Base-by-base conservation (phyloP, 177 flowering plant species). In the Telopea speciosissima region DNA sequence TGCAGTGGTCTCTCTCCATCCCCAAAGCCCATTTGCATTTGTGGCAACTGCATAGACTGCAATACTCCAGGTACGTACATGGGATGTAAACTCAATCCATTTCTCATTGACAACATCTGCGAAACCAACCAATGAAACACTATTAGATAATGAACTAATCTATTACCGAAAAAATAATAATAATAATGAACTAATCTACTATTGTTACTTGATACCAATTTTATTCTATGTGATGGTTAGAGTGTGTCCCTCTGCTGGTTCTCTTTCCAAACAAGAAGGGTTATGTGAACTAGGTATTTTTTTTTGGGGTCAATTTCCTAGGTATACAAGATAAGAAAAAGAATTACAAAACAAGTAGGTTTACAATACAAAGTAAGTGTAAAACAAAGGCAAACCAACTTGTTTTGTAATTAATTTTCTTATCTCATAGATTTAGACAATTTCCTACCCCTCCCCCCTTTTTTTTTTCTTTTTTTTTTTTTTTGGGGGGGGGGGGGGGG, bases 101-200 rank as follows among this genome's bases (percentile, higher is more conserved):
- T 91, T 80, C 90, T 85, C 94, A 89, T 83, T 24, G 95, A 81
- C 67, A 91, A 70, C 95, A 90, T 88, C 95, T 91, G 87, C 33
- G 68, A 69, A 70, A 62, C 58, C 21, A 74, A 69, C 24, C 61
- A 56, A n/a, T n/a, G n/a, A n/a, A n/a, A n/a, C n/a, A n/a, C n/a
- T n/a, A n/a, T n/a, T n/a, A n/a, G n/a, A n/a, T n/a, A n/a, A 49
- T 16, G 54, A 49, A 49, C 17, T 49, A 12, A 49, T 49, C 54
- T 49, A 13, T 5, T 11, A 11, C n/a, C n/a, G n/a, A n/a, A n/a
- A n/a, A n/a, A n/a, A n/a, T n/a, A n/a, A n/a, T n/a, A n/a, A n/a
- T n/a, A n/a, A n/a, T n/a, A n/a, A 49, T 16, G 54, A 49, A 49
- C 17, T 49, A 12, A 49, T 49, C 54, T 49, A 13, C 19, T 11